Base-by-base conservation (phyloP, 2,329 filamentous ascomycete genomes). In the Fusarium piperis region DNA sequence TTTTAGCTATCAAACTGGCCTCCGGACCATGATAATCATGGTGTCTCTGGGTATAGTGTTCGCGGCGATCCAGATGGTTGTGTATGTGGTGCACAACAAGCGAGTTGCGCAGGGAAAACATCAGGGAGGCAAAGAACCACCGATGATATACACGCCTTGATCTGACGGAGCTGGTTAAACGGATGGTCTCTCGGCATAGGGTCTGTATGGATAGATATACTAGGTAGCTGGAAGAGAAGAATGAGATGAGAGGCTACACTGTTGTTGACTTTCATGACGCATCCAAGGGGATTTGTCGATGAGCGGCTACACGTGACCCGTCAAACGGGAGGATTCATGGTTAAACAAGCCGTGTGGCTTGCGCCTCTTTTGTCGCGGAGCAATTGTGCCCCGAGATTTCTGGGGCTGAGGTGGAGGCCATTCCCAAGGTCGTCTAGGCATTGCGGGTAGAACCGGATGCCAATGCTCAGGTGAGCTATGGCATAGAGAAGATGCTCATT, bases 41-140 rank as follows among this genome's bases (percentile, higher is more conserved):
- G 57, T 60, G 26, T 60, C 57, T 7, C 12, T 60, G 3, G 57
- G 57, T 15, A 60, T 60, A 8, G 41, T 60, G 11, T 60, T 52
- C 30, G 58, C 58, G 11, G 4, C 44, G 44, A 48, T 60, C 7
- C 41, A 60, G 35, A 26, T 60, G 12, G 30, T 52, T 11, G 28
- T 52, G 6, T 60, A 60, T n/a, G 32, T 52, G 20, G 58, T 52
- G 5, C 58, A 60, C 11, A 60, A 60, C 26, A 60, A 32, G 32
- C 57, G 57, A 18, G 57, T 60, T 18, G 62, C 62, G 10, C 41
- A 51, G n/a, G 61, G 61, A 4, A 58, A 59, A 67, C 79, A 75
- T 18, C 26, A 53, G n/a, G 20, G 41, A 6, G 26, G 23, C 3
- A 26, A 20, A 41, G 35, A n/a, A 9, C 12, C 36, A 18, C 64